Percentiles rank a stretch among this genome's conserved stretches.
phyloP scores from a whole-genome alignment of 352 stramenopile species.

The Globisporangium okanoganense region DNA sequence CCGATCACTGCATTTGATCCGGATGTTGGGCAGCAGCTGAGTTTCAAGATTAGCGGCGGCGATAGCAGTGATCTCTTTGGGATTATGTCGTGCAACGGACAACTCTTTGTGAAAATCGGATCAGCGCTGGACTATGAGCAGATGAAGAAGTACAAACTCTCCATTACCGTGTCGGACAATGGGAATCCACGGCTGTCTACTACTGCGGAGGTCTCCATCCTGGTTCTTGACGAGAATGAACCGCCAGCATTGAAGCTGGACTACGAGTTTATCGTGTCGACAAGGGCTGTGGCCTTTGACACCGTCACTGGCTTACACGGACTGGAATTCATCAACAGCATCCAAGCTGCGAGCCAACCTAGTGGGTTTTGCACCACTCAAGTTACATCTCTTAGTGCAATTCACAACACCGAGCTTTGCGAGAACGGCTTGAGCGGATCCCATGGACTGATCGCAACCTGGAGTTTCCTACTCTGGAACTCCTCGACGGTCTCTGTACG shows the following conservation, averaged over 20 bases:
- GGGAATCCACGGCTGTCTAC: slow-evolving; percentile 27
- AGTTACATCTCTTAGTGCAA: neutral
- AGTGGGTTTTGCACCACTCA: neutral
- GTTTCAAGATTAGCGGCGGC: slow-evolving; percentile 21
- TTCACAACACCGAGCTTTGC: slow-evolving; percentile 1
- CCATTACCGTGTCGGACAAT: slow-evolving; percentile 38
- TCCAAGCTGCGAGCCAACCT: neutral
- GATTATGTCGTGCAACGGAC: slow-evolving; percentile 43
- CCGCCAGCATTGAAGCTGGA: slow-evolving; percentile 25
- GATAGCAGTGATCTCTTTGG: slow-evolving; percentile 33
- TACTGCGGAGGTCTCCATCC: slow-evolving; percentile 22
- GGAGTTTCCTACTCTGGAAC: slow-evolving; percentile 12
- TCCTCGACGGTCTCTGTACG: slow-evolving; percentile 12
- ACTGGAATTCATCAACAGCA: slow-evolving; percentile 2
- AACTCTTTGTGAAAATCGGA: slow-evolving; percentile 38
- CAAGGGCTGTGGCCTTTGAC: neutral
- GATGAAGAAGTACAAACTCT: slow-evolving; percentile 12
- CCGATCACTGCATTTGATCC: slow-evolving; percentile 23
- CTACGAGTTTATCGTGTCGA: slow-evolving; percentile 15
- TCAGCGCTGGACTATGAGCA: slow-evolving; percentile 42
- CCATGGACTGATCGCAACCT: slow-evolving; percentile 4
- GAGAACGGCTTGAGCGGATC: neutral
- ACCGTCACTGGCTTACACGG: neutral
- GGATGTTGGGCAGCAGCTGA: slow-evolving; percentile 22
- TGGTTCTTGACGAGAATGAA: slow-evolving; percentile 42